Conservation (phyloP, 441 rosid species). For the Euphorbia celastroides region DNA sequence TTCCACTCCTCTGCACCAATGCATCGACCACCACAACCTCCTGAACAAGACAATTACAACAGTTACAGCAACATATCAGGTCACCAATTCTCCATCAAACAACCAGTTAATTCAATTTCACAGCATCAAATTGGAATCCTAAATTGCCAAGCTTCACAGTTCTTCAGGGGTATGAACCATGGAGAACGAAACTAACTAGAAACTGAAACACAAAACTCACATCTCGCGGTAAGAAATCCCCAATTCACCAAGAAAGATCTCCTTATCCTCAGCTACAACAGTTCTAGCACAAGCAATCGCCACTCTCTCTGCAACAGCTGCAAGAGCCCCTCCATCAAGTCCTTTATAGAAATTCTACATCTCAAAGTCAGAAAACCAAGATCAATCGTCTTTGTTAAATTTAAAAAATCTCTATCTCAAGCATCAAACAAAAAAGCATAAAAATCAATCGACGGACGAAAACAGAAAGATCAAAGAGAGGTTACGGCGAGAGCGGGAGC, state of each 20-base stretch:
- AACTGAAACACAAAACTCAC: constrained; percentile 35
- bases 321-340: constrained; percentile 69
- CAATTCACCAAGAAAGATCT: constrained; percentile 64
- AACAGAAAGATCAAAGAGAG: not conserved
- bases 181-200: not conserved
- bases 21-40: constrained; percentile 51
- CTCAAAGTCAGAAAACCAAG: not conserved
- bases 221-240: constrained; percentile 45
- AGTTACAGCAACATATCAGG: not conserved
- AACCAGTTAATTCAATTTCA: not conserved
- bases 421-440: too few species aligned
- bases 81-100: too few species aligned
- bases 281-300: constrained; percentile 67
- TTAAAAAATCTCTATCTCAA: too few species aligned
- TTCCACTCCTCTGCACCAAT: constrained; percentile 63
- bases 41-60: constrained; percentile 14
- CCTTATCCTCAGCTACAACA: constrained; percentile 47
- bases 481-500: constrained; percentile 47
- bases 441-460: too few species aligned
- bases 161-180: too few species aligned
- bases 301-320: constrained; percentile 61
- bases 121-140: not conserved
- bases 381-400: too few species aligned
- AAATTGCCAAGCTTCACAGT: not conserved
- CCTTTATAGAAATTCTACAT: constrained; percentile 50